Evolutionary conservation across 1,284 basidiomycete species (phyloP), one percentile per base, ranked within the genome.

Genomic region (Marasmius oreades): DNA sequence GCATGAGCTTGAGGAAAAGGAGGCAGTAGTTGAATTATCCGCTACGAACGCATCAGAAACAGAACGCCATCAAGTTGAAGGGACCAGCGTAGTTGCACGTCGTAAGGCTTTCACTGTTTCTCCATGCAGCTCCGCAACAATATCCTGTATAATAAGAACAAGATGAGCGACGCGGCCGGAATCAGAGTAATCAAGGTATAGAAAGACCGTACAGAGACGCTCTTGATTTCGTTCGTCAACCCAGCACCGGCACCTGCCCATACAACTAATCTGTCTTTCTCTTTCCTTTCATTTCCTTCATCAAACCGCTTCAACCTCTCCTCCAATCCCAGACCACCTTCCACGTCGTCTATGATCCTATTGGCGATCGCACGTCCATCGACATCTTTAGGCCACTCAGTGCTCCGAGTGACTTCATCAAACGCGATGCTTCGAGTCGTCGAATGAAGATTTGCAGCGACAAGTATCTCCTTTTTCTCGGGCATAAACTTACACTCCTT

Each of bases 351-450:
- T 3, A 61, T 24, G 28, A 56, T 56, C 33, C 58, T 59, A 53
- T 74, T 72, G 47, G 66, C 68, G 14, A 72, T 55, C 18, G 61
- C 73, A 34, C 74, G 69, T 14, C 81, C 81, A 60, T 84, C 70
- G n/a, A 77, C 64, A 4, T 77, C 74, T n/a, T 59, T 57, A 2
- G 81, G 82, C 82, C 81, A 83, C 23, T 72, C 74, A 22, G 69
- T 56, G 5, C 72, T 75, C 22, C 70, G 73, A 53, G 74, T 71
- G 34, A 72, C 75, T 24, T 64, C 65, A 60, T 84, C 82, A 55
- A 81, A 81, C 31, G 73, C 74, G 54, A 68, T 63, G 5, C 77
- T 77, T 37, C 81, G 73, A 39, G 74, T 69, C n/a, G 81, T 75
- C 37, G 68, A 66, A 20, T 63, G 61, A 2, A 70, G 60, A 43